Base-by-base conservation (phyloP, 1,139 yeast species). In the Diutina sp. region DNA sequence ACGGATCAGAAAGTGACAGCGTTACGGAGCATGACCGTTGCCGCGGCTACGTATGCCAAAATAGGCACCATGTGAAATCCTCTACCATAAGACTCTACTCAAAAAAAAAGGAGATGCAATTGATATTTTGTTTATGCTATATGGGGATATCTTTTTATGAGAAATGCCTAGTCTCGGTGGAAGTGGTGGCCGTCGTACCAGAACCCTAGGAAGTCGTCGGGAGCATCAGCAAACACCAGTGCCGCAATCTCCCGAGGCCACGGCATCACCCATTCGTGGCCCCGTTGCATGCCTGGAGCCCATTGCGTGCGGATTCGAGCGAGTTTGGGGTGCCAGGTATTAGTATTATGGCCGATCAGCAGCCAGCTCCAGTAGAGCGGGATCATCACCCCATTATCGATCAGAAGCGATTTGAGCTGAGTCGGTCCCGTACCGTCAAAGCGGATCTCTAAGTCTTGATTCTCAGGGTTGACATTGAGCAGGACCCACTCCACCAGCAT, bases 401-500 rank as follows among this genome's bases (percentile, higher is more conserved):
- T 30, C 45, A 32, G 44, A 3, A 50, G 28, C 44, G 25, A 50
- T 4, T 29, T 12, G n/a, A 50, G 44, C 6, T 50, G 32, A 12
- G 53, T 50, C 3, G 14, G 41, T 4, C 53, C 53, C 5, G n/a
- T 16, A 14, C 53, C 53, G 16, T 16, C 35, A 7, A 50, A 50
- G 12, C 32, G 14, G 12, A 50, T 50, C 29, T n/a, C 44, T 6
- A 50, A 14, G 12, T 50, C 14, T 12, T 32, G 28, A 11, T 9
- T 6, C 6, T 11, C 28, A 4, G 44, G 41, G n/a, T 9, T 16
- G 6, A 50, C 28, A 29, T 50, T 50, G 3, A 50, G 16, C n/a
- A 29, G 18, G 14, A 50, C 53, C 53, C 53, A 50, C 18, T 50
- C 44, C 53, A 50, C 53, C 53, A 30, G 53, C 53, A 50, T 50